These are phyloP conservation scores for Capillidium heterosporum DNA, from an alignment of 371 early-diverging fungal species.

Conservation along the genomic window DNA sequence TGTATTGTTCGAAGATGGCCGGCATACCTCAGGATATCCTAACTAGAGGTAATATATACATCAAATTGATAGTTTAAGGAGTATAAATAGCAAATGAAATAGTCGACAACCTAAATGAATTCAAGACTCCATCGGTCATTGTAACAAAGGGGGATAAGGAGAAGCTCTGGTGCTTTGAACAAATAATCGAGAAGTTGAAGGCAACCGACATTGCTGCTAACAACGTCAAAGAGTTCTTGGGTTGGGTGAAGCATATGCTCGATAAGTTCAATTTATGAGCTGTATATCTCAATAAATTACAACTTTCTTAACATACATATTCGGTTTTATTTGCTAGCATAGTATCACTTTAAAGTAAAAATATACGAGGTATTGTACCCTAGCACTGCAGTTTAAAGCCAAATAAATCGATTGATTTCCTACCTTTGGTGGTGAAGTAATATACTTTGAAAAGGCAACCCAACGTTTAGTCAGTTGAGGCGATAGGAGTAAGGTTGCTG, in stretches of 20 bases:
- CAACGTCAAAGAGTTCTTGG: background rate
- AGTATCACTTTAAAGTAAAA: too few species aligned
- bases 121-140: background rate
- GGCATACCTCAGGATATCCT: background rate
- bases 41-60: slow-evolving; percentile 1
- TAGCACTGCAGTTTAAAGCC: too few species aligned
- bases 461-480: too few species aligned
- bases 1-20: background rate
- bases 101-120: background rate
- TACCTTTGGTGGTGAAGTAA: too few species aligned
- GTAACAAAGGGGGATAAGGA: background rate
- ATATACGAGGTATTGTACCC: too few species aligned
- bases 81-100: background rate
- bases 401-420: too few species aligned
- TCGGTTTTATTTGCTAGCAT: too few species aligned
- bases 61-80: background rate
- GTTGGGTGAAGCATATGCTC: background rate
- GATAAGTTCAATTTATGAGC: too few species aligned
- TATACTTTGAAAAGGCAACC: too few species aligned
- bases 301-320: too few species aligned
- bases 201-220: background rate
- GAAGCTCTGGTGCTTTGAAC: background rate
- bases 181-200: background rate
- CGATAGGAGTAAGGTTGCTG: too few species aligned
- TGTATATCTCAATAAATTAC: too few species aligned